A percentile compares a stretch with the other conserved stretches of the same genome.
These are phyloP conservation scores for Aschersonia sp. DNA, from an alignment of 2,329 filamentous ascomycete genomes.

Conservation along the genomic window DNA sequence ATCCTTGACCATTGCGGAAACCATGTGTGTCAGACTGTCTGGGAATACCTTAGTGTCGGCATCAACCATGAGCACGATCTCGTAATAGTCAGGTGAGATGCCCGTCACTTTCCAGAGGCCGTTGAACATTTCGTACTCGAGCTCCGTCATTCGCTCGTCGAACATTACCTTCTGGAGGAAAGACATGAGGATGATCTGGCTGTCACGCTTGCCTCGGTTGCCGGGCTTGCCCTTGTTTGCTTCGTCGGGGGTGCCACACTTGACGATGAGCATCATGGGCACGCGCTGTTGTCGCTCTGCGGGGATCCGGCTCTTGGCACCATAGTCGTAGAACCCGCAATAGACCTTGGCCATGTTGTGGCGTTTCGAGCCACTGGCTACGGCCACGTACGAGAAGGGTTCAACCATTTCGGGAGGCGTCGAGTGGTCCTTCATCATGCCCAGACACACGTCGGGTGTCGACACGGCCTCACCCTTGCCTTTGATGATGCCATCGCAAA, in stretches of 20 bases:
- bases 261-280: conserved; percentile 93
- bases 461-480: conserved; percentile 76
- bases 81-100: conserved; percentile 95
- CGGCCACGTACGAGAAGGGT: conserved; percentile 89
- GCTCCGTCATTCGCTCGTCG: conserved; percentile 97
- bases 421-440: conserved; percentile 90
- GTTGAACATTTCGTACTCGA: conserved; percentile 99
- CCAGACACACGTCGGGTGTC: conserved; percentile 78
- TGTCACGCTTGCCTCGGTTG: conserved; percentile 96
- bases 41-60: conserved; percentile 99
- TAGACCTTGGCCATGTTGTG: conserved; percentile 99
- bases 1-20: conserved; percentile 97
- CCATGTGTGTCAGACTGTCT: conserved; percentile 95
- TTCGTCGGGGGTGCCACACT: conserved; percentile 88
- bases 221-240: conserved; percentile 71
- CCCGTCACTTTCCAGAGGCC: conserved; percentile 97
- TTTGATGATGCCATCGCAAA: conserved; percentile 97
- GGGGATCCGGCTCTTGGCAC: conserved; percentile 63
- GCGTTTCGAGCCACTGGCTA: conserved; percentile 86
- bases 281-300: conserved; percentile 86
- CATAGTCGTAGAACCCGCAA: conserved; percentile 96
- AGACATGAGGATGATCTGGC: conserved; percentile 97
- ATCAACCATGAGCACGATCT: conserved; percentile 97
- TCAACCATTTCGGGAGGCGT: conserved; percentile 68
- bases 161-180: conserved; percentile 99